phyloP scores from a whole-genome alignment of 805 yeast genomes.

The Wickerhamiella slavikovae region DNA sequence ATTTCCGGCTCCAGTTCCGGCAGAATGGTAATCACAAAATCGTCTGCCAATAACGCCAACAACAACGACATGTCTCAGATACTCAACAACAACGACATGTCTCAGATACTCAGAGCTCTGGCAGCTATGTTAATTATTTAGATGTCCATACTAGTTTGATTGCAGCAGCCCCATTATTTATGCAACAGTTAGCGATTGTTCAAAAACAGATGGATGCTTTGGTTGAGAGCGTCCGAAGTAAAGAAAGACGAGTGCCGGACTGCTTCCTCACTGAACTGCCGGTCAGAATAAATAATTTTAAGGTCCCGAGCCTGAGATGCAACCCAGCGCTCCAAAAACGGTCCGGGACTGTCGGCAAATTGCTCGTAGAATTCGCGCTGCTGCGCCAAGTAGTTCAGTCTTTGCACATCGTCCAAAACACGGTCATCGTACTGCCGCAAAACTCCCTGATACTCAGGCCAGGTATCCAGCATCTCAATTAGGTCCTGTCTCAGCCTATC shows the following conservation, averaged over 20 bases:
- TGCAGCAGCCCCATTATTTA: no score
- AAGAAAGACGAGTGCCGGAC: slow-evolving; percentile 74
- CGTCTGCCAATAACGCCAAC: no score
- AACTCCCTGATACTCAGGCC: slow-evolving; percentile 22
- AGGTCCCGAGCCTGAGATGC: slow-evolving; percentile 68
- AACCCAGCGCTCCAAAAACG: slow-evolving; percentile 50
- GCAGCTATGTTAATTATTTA: no score
- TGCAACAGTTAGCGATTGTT: no score
- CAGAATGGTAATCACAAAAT: no score
- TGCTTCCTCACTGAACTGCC: slow-evolving; percentile 70
- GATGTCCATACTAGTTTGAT: no score
- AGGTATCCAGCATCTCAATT: slow-evolving; percentile 20
- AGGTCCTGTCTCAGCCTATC: slow-evolving; percentile 19
- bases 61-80: no score
- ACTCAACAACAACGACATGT: no score
- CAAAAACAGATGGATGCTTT: slow-evolving; percentile 57
- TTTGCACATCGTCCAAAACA: slow-evolving; percentile 28
- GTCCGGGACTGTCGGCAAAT: slow-evolving; percentile 56
- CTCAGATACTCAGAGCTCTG: no score
- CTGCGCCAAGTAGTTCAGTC: slow-evolving; percentile 29
- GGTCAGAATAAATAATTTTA: slow-evolving; percentile 75
- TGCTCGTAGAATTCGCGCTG: slow-evolving; percentile 64
- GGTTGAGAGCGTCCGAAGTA: slow-evolving; percentile 54
- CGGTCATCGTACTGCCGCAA: slow-evolving; percentile 25
- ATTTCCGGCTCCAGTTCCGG: no score